Conservation (phyloP, 2,329 filamentous ascomycete genomes). For the Hymenotorrendiella dingleyae region DNA sequence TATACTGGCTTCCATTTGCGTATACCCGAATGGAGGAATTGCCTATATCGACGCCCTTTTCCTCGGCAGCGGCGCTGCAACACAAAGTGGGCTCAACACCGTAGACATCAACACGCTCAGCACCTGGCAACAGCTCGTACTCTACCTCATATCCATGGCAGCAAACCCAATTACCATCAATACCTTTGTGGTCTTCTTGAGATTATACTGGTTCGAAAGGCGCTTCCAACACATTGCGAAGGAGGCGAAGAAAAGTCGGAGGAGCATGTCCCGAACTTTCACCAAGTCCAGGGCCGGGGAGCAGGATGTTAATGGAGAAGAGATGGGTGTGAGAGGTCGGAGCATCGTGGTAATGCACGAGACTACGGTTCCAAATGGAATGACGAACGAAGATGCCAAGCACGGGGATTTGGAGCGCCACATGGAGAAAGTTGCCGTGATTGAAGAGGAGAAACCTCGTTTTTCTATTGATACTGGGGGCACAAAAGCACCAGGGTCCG, state of each 20-base stretch:
- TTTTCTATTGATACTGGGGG: slow-evolving; percentile 15
- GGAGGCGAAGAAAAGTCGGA: slow-evolving; percentile 62
- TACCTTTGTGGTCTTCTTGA: slow-evolving; percentile 80
- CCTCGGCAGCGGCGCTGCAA: slow-evolving; percentile 78
- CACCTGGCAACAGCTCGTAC: slow-evolving; percentile 66
- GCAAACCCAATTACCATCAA: slow-evolving; percentile 82
- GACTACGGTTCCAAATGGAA: slow-evolving; percentile 42
- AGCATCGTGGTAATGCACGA: slow-evolving; percentile 61
- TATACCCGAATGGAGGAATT: slow-evolving; percentile 61
- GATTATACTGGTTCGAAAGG: slow-evolving; percentile 97
- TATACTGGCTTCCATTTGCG: slow-evolving; percentile 68
- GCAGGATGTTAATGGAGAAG: slow-evolving; percentile 36
- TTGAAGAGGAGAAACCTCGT: slow-evolving; percentile 14
- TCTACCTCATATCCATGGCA: slow-evolving; percentile 66
- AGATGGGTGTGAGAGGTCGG: slow-evolving; percentile 57
- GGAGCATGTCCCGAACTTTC: slow-evolving; percentile 57
- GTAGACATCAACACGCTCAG: slow-evolving; percentile 60
- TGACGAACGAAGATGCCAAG: slow-evolving; percentile 57
- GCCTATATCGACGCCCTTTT: slow-evolving; percentile 83
- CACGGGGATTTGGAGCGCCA: slow-evolving; percentile 11
- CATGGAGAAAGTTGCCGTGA: slow-evolving; percentile 14
- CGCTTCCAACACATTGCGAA: slow-evolving; percentile 79
- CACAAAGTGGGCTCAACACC: slow-evolving; percentile 90
- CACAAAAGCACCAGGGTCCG: slow-evolving; percentile 11
- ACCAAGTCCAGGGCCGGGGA: slow-evolving; percentile 46